Percentiles rank a stretch among this genome's conserved stretches.
phyloP scores from a whole-genome alignment of 371 early-diverging fungal genomes.

The Saksenaea oblongispora region DNA sequence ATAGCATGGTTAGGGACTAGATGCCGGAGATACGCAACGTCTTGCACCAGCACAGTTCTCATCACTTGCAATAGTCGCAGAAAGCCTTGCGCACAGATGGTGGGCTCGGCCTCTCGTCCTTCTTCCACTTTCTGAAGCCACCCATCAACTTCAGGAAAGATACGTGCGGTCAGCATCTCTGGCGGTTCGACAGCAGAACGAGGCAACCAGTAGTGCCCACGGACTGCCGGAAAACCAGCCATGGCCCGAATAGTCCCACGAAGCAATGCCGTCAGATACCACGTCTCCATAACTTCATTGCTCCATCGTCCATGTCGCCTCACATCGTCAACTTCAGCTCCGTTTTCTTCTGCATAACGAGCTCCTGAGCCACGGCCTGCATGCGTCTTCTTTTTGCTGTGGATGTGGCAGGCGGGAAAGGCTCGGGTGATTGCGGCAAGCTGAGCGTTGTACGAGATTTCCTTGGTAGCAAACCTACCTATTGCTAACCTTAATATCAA shows the following conservation, averaged over 20 bases:
- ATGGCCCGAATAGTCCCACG: not conserved
- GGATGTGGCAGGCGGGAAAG: not conserved
- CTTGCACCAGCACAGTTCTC: not conserved
- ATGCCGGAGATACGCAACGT: not conserved
- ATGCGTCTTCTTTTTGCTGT: slow-evolving; percentile 8
- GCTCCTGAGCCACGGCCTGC: slow-evolving; percentile 5
- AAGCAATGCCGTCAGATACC: slow-evolving; percentile 6
- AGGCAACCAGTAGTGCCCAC: not conserved
- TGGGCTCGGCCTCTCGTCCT: not conserved
- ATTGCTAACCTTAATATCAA: not conserved
- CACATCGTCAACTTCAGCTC: not conserved
- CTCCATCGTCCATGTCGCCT: slow-evolving; percentile 6
- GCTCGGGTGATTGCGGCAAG: not conserved
- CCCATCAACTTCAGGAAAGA: not conserved
- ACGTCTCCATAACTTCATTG: slow-evolving; percentile 2
- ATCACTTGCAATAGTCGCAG: not conserved
- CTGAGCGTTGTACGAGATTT: not conserved
- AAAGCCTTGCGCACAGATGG: not conserved
- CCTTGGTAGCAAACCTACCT: not conserved
- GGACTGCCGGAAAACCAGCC: not conserved
- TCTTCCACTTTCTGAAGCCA: not conserved
- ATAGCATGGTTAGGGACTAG: not conserved
- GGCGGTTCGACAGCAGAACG: not conserved
- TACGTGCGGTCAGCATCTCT: not conserved
- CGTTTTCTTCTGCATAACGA: not conserved